Percentiles rank a stretch among this genome's conserved stretches.
Evolutionary conservation across 306 rosid species (phyloP).

Genomic region (Sphenostylis stenocarpa): DNA sequence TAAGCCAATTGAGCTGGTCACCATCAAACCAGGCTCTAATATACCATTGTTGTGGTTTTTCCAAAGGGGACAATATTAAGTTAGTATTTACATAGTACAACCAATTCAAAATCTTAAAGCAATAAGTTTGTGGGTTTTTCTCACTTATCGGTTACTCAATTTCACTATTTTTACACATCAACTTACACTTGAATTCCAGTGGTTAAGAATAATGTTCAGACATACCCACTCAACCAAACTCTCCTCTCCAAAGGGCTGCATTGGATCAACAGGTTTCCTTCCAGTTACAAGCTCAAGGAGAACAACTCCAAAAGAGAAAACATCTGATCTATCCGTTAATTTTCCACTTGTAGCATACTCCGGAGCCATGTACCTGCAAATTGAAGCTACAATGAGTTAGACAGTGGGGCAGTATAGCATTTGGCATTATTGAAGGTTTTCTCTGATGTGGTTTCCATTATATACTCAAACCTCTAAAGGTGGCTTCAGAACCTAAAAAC

Average conservation of each 20-base stretch:
- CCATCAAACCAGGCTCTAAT: no score
- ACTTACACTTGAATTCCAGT: no score
- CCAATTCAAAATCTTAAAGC: no score
- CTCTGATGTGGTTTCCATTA: neutral
- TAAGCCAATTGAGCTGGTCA: no score
- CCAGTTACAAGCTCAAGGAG: constrained; percentile 92
- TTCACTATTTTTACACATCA: no score
- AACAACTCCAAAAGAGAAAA: constrained; percentile 92
- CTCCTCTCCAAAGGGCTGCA: constrained; percentile 88
- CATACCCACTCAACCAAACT: constrained; percentile 98
- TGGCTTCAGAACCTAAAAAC: constrained; percentile 1
- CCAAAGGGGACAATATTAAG: no score
- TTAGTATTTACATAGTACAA: no score
- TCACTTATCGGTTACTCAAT: no score
- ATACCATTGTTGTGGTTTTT: no score
- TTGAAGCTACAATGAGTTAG: constrained; percentile 18
- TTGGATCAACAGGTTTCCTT: constrained; percentile 79
- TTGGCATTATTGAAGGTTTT: neutral
- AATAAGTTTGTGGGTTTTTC: no score
- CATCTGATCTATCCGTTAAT: constrained; percentile 93
- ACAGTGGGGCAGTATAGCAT: neutral
- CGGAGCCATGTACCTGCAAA: constrained; percentile 89
- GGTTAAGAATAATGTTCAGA: constrained; percentile 26
- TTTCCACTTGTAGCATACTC: constrained; percentile 97
- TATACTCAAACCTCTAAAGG: neutral